Base-by-base conservation (phyloP, 2,329 filamentous ascomycete genomes). In the Remersonia thermophila region DNA sequence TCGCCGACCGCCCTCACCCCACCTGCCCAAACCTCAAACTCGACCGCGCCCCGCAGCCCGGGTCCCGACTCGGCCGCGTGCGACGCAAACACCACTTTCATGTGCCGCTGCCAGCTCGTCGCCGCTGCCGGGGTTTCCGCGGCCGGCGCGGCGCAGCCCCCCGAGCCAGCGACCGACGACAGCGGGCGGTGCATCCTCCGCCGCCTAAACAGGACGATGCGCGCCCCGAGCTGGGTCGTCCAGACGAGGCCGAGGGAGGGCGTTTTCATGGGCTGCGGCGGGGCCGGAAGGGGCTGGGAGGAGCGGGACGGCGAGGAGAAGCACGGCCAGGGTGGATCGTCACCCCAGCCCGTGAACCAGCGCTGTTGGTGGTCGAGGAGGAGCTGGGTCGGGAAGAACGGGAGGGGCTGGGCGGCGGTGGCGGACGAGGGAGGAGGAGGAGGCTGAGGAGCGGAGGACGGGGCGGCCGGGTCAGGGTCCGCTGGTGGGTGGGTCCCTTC, bases 341-440 rank as follows among this genome's bases (percentile, higher is more conserved):
- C 83, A 15, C 89, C 86, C 89, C 91, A 95, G 44, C 91, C 87
- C 3, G 87, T 93, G 60, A 95, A 93, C 74, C 87, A 95, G 30
- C 83, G 73, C 56, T 95, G 85, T 58, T 96, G 89, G 57, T 95
- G 83, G 49, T 93, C 80, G 7, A 95, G 71, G 23, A 74, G 71
- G 27, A 95, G 66, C 73, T 10, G 68, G 58, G 26, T 42, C 35
- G 27, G 79, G 10, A 7, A 27, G 16, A 7, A 12, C 35, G 30
- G 12, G 13, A 16, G n/a, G 13, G 9, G 25, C 12, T 35, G 17
- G 17, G 16, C 28, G 30, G 17, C 12, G 29, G 33, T 27, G 39
- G 40, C 14, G 17, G 38, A n/a, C n/a, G n/a, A n/a, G n/a, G n/a
- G n/a, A n/a, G n/a, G n/a, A n/a, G n/a, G n/a, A n/a, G n/a, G n/a